A percentile compares a stretch with the other conserved stretches of the same genome.
These are phyloP conservation scores for Cryptosporidium sp. DNA, from an alignment of 169 alveolate species.

Conservation along the genomic window DNA sequence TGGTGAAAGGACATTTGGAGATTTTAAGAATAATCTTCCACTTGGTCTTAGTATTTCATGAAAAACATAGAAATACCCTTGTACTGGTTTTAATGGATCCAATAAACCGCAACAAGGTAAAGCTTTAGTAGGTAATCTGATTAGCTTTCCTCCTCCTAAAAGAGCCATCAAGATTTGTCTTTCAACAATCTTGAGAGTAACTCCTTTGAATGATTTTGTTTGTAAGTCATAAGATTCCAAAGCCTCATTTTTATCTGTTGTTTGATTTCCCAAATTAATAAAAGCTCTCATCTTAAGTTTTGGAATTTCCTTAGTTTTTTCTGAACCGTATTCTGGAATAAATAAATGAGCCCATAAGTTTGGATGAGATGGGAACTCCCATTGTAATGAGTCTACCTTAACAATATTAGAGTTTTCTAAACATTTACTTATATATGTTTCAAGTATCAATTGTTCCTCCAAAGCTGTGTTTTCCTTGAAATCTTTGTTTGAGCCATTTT, in stretches of 20 bases:
- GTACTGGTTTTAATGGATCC: slow-evolving; percentile 60
- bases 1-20: slow-evolving; percentile 61
- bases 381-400: slow-evolving; percentile 27
- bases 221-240: slow-evolving; percentile 3
- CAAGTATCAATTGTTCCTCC: slow-evolving; percentile 31
- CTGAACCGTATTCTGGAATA: background rate
- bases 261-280: background rate
- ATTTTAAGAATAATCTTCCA: slow-evolving; percentile 59
- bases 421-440: slow-evolving; percentile 60
- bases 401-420: slow-evolving; percentile 36
- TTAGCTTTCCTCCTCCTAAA: slow-evolving; percentile 65
- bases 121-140: slow-evolving; percentile 55
- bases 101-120: slow-evolving; percentile 72
- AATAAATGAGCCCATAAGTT: slow-evolving; percentile 60
- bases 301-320: background rate
- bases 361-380: slow-evolving; percentile 74
- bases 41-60: slow-evolving; percentile 73
- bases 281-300: background rate
- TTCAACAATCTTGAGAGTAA: slow-evolving; percentile 50
- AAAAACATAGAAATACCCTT: slow-evolving; percentile 69
- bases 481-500: background rate
- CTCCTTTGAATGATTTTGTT: slow-evolving; percentile 40
- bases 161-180: slow-evolving; percentile 69
- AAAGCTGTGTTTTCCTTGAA: background rate
- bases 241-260: background rate